Percentiles rank a stretch among this genome's conserved stretches.
phyloP scores from a whole-genome alignment of 2,329 filamentous ascomycete genomes.

The Ceratocystis papillata region DNA sequence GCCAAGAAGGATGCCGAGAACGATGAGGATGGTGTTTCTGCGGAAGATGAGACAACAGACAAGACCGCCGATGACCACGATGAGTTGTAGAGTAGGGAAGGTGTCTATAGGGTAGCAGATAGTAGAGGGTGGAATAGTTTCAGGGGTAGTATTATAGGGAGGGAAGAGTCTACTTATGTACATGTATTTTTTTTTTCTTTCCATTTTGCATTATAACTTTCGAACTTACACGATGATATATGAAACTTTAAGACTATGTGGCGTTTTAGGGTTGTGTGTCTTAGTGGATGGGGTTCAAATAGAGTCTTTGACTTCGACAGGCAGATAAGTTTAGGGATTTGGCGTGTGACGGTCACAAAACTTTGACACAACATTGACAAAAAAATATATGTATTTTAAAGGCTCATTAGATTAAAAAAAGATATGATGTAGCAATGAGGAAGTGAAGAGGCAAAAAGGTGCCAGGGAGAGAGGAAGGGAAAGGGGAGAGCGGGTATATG shows the following conservation, averaged over 20 bases:
- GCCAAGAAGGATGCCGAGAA: constrained; percentile 32
- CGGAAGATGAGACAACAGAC: constrained; percentile 34
- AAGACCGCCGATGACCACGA: constrained; percentile 35
- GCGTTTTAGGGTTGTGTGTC: background rate
- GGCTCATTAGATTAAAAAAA: constrained; percentile 5
- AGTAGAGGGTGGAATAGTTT: too few relatives aligned
- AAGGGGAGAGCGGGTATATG: constrained; percentile 5
- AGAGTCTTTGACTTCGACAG: background rate
- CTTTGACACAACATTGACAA: background rate
- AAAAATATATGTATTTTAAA: background rate
- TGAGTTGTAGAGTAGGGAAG: constrained; percentile 25
- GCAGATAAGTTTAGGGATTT: background rate
- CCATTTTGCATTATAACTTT: background rate
- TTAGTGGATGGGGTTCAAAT: background rate
- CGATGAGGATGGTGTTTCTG: background rate
- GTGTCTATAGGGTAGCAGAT: too few relatives aligned
- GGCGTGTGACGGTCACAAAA: background rate
- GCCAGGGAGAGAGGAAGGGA: background rate
- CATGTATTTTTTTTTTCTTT: background rate
- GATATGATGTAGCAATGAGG: constrained; percentile 3
- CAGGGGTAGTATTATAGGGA: too few relatives aligned
- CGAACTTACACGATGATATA: background rate
- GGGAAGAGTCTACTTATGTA: background rate
- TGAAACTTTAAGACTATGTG: background rate
- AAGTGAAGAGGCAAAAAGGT: background rate